These are phyloP conservation scores for Endotrypanum monterogeii DNA, from an alignment of 208 protist genomes.

Conservation along the genomic window DNA sequence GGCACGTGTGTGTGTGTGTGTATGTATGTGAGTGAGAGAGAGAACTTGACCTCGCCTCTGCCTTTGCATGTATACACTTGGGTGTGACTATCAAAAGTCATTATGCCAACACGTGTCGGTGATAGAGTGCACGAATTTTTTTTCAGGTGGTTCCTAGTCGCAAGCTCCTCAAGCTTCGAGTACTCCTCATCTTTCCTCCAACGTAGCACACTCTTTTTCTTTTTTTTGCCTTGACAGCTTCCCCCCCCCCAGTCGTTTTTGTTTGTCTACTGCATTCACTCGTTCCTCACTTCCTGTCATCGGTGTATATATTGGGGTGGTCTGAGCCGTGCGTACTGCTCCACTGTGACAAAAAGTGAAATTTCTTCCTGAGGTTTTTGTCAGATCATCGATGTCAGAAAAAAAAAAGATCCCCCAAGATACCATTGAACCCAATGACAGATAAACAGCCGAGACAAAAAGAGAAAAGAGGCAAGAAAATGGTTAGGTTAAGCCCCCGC, in stretches of 20 bases:
- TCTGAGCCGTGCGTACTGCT: neutral
- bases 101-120: neutral
- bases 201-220: neutral
- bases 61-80: too few species aligned
- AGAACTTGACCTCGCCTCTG: neutral
- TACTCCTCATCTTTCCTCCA: constrained; percentile 4
- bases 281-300: neutral
- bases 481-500: too few species aligned
- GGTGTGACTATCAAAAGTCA: neutral
- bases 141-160: neutral
- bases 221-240: neutral
- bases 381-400: too few species aligned
- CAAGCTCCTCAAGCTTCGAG: constrained; percentile 15
- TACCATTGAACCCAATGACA: neutral
- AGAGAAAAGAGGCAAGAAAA: too few species aligned
- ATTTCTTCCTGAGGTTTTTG: neutral
- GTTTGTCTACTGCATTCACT: too few species aligned
- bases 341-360: neutral
- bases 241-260: neutral
- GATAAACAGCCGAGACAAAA: neutral
- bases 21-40: neutral
- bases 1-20: neutral
- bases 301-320: neutral
- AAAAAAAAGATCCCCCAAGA: neutral
- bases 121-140: neutral